Base-by-base conservation (phyloP, 2,329 filamentous ascomycete species). In the Dothistroma septosporum region DNA sequence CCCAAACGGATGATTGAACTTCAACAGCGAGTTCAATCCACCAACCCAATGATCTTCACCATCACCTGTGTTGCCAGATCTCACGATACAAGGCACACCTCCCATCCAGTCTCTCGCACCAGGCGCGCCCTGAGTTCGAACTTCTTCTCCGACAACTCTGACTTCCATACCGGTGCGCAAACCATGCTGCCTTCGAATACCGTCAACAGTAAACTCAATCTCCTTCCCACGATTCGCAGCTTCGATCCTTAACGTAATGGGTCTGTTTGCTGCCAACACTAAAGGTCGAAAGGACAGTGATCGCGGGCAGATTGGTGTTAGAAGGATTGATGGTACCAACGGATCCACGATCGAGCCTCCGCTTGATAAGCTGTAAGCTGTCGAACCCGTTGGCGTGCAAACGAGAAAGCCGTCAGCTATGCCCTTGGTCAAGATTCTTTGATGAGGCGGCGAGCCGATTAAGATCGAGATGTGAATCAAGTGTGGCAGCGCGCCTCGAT, bases 1-100 rank as follows among this genome's bases (percentile, higher is more conserved):
- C 0, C 94, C 94, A 80, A 97, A 97, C 0, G 93, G 92, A 77
- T 96, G 91, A 75, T 99, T 99, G 74, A 97, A 99, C 78, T 99
- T 99, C 68, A 99, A 78, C 70, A 97, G 74, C 10, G 91, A 91
- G 72, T 96, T 99, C 72, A 99, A 76, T 0, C 94, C 93, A 0
- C 93, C 93, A 2, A 99, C 93, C 94, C 94, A 99, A 19, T 93
- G 91, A 75, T 97, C 93, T 70, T 97, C 91, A 24, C 81, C 80
- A 57, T 71, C 80, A 44, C 73, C 76, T 4, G 72, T 67, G 68
- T 82, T 79, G 68, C 80, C 69, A 16, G 76, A 75, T 50, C 92
- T 82, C 71, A 97, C 94, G 33, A 97, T 90, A 73, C 92, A 96
- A 2, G 94, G 94, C 14, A 97, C 92, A 11, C 93, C 93, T 28